Conservation (phyloP, 495 filamentous ascomycete species). For the Penicillium alfredii region DNA sequence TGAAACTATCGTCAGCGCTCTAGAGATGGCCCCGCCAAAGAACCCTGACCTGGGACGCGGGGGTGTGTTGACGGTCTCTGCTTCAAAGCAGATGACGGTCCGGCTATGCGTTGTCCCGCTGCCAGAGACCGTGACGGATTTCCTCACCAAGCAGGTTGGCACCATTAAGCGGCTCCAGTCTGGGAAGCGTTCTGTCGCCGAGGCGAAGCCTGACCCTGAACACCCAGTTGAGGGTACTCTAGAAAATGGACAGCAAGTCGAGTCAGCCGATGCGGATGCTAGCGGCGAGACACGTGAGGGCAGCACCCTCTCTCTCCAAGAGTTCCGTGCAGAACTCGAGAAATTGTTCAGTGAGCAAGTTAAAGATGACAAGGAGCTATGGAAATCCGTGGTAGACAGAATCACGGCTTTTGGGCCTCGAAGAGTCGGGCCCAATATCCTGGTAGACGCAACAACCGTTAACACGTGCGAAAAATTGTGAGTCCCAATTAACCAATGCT, state of each 20-base stretch:
- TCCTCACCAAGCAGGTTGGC: slow-evolving; percentile 69
- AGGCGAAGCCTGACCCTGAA: slow-evolving; percentile 34
- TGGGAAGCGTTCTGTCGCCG: slow-evolving; percentile 47
- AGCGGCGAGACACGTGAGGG: slow-evolving; percentile 46
- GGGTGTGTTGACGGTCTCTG: slow-evolving; percentile 63
- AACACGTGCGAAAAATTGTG: slow-evolving; percentile 72
- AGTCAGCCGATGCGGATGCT: slow-evolving; percentile 29
- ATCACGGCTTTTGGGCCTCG: slow-evolving; percentile 87
- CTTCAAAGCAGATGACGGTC: slow-evolving; percentile 78
- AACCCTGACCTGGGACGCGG: slow-evolving; percentile 87
- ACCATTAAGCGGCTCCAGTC: slow-evolving; percentile 77
- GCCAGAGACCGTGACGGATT: slow-evolving; percentile 73
- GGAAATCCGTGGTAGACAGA: slow-evolving; percentile 70
- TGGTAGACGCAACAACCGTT: slow-evolving; percentile 76
- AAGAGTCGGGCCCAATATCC: slow-evolving; percentile 78
- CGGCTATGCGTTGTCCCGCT: slow-evolving; percentile 75
- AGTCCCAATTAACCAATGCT: too few species aligned
- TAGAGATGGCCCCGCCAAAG: slow-evolving; percentile 85
- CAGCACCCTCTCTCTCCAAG: slow-evolving; percentile 57
- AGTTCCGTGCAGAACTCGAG: slow-evolving; percentile 69
- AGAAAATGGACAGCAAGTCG: slow-evolving; percentile 24
- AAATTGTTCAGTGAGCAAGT: slow-evolving; percentile 55
- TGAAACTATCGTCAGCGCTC: slow-evolving; percentile 78
- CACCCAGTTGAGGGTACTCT: slow-evolving; percentile 20
- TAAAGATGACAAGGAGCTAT: slow-evolving; percentile 62